Base-by-base conservation (phyloP, 192 early-diverging fungal genomes). In the Coemansia sp. region DNA sequence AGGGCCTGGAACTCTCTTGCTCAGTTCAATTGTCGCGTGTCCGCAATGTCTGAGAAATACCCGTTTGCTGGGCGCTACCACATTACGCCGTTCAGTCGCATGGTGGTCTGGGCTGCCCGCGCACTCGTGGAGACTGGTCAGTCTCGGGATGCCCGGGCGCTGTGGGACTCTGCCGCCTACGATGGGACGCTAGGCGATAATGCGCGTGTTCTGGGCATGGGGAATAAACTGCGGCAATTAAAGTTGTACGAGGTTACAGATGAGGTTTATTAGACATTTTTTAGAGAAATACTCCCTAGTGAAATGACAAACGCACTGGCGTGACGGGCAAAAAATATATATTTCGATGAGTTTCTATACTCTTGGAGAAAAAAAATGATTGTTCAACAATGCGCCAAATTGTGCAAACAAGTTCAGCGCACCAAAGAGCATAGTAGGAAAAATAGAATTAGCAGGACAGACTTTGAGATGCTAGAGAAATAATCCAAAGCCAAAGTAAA, bases 41-140 rank as follows among this genome's bases (percentile, higher is more conserved):
- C 64, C 10, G 16, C 31, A 0, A n/a, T 79, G 59, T 51, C 41
- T 6, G 16, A 14, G 0, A 42, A 13, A 6, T 51, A 63, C 8
- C 59, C 67, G 9, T 46, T 63, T 19, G 70, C 64, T 27, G 31
- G 13, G 42, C n/a, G 13, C 4, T 33, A 66, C 24, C 62, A 36
- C 3, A 36, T 79, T 24, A 51, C 14, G 36, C 71, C 68, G 31
- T 74, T 74, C 31, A 70, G 77, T 51, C 41, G 77, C 4, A 67
- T 79, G 64, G 46, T 79, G 24, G 71, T 64, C n/a, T 79, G 77
- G 77, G 68, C 53, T 11, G 68, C 62, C 13, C 56, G 73, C 31
- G 67, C 71, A 2, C 59, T 70, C 4, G 21, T 40, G 4, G 7
- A 42, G 0, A 51, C 63, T 11, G 77, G 64, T 0, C 44, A 62